phyloP scores from a whole-genome alignment of 371 early-diverging fungal genomes.

The Mucor mucedo region DNA sequence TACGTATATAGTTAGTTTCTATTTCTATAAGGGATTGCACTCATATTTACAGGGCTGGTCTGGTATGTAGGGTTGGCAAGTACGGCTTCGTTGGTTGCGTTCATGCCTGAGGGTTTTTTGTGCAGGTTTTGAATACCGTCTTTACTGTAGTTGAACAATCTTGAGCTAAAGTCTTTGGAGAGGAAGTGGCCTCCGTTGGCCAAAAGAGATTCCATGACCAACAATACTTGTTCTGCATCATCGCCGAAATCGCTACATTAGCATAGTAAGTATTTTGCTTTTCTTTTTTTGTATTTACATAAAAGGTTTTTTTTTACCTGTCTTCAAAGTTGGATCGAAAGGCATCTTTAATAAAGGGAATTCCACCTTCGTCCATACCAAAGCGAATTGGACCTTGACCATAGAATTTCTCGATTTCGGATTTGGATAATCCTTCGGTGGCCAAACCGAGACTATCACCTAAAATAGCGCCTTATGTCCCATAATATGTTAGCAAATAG shows the following conservation, averaged over 20 bases:
- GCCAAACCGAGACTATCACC: constrained; percentile 76
- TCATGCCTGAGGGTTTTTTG: constrained; percentile 62
- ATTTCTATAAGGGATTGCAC: too few relatives aligned
- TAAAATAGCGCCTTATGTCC: constrained; percentile 59
- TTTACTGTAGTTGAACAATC: constrained; percentile 53
- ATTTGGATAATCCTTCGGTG: constrained; percentile 67
- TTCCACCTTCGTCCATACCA: constrained; percentile 55
- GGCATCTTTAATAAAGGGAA: constrained; percentile 42
- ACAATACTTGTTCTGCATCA: constrained; percentile 70
- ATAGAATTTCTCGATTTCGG: constrained; percentile 48
- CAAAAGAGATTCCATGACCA: constrained; percentile 60
- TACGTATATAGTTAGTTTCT: too few relatives aligned
- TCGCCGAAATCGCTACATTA: constrained; percentile 65
- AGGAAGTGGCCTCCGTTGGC: constrained; percentile 59
- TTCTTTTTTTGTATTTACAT: too few relatives aligned
- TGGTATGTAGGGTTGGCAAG: constrained; percentile 50
- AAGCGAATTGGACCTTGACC: constrained; percentile 66
- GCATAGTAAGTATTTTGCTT: not conserved
- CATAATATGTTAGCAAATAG: too few relatives aligned
- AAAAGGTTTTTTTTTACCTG: constrained; percentile 36
- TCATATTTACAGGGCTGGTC: constrained; percentile 34
- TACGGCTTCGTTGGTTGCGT: constrained; percentile 57
- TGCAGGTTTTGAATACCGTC: constrained; percentile 56
- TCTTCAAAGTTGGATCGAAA: constrained; percentile 49
- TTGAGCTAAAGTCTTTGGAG: constrained; percentile 51